phyloP scores from a whole-genome alignment of 345 rosid genomes.

The Eucalyptus sp. region DNA sequence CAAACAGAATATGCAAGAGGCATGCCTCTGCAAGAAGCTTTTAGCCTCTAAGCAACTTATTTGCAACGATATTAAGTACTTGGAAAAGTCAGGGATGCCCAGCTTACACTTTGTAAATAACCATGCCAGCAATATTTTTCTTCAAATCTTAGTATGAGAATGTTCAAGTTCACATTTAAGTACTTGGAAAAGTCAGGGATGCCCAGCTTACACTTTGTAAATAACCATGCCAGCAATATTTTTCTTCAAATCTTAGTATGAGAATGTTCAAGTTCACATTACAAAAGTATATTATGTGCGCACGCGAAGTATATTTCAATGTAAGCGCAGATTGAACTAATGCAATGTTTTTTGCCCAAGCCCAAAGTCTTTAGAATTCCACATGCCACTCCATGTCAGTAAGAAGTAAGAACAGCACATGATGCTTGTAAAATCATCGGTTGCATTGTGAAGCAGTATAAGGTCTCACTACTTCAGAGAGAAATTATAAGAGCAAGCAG shows the following conservation, averaged over 20 bases:
- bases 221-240: background rate
- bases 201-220: background rate
- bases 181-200: background rate
- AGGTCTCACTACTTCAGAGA: background rate
- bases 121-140: background rate
- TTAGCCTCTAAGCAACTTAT: background rate
- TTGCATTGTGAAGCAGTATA: background rate
- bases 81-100: background rate
- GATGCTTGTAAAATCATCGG: background rate
- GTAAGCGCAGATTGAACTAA: background rate
- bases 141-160: background rate
- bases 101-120: background rate
- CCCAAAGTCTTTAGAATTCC: background rate
- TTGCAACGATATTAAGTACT: background rate
- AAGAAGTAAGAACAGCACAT: background rate
- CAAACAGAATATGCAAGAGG: background rate
- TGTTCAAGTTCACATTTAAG: background rate
- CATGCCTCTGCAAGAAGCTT: background rate
- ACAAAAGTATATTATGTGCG: background rate
- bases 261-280: background rate
- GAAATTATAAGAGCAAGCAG: background rate
- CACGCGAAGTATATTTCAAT: background rate
- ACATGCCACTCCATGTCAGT: background rate
- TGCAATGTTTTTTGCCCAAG: background rate
- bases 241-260: background rate